Percentiles rank a stretch among this genome's conserved stretches.
These are phyloP conservation scores for Chimonanthus praecox DNA, from an alignment of 164 flowering plant genomes.

Conservation along the genomic window DNA sequence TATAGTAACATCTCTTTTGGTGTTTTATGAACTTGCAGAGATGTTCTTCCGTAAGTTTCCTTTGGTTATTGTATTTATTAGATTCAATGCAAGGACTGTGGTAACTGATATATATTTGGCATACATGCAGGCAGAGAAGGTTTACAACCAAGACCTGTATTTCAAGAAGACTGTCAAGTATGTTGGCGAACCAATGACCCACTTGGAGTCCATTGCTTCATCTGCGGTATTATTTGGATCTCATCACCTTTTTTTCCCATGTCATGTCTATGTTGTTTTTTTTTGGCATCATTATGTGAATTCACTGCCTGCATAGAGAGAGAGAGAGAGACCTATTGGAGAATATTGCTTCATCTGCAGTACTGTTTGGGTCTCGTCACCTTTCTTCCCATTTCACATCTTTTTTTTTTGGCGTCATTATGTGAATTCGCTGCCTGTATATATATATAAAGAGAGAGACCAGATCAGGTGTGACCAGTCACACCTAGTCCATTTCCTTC, in stretches of 20 bases:
- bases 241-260: neutral
- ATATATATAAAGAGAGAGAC: too few relatives aligned
- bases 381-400: too few relatives aligned
- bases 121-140: slow-evolving; percentile 81
- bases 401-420: too few relatives aligned
- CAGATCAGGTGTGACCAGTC: too few relatives aligned
- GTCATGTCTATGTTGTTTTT: neutral
- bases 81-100: too few relatives aligned
- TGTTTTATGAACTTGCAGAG: too few relatives aligned
- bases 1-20: too few relatives aligned
- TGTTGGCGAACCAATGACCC: slow-evolving; percentile 90
- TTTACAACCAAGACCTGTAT: slow-evolving; percentile 74
- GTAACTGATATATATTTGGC: neutral
- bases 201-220: slow-evolving; percentile 92
- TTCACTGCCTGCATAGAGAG: too few relatives aligned
- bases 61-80: too few relatives aligned
- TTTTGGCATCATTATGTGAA: neutral
- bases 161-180: slow-evolving; percentile 78
- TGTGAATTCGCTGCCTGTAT: too few relatives aligned
- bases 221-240: slow-evolving; percentile 57
- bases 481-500: too few relatives aligned
- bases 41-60: too few relatives aligned
- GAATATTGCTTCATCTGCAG: neutral
- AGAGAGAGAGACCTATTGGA: neutral
- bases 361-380: neutral